These are phyloP conservation scores for Geotrichum aggregatum DNA, from an alignment of 1,139 yeast genomes.

Conservation along the genomic window DNA sequence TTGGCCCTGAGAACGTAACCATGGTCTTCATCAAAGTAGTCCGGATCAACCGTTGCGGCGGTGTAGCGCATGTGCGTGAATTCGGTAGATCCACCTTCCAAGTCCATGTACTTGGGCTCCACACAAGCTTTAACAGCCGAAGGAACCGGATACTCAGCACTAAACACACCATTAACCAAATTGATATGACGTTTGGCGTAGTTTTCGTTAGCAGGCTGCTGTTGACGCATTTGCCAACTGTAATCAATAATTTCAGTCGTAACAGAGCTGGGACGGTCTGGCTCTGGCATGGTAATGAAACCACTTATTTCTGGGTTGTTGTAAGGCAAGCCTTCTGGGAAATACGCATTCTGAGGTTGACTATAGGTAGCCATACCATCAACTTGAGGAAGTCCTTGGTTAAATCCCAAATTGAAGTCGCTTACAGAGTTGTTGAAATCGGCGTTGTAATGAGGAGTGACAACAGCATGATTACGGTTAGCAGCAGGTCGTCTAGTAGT, in stretches of 20 bases:
- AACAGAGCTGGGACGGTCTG: conserved; percentile 9
- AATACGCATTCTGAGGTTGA: conserved; percentile 13
- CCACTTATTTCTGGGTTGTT: conserved; percentile 23
- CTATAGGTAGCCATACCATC: conserved; percentile 9
- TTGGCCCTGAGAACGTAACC: conserved; percentile 79
- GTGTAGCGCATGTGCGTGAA: conserved; percentile 73
- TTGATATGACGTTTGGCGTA: conserved; percentile 65
- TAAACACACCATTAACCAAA: conserved; percentile 64
- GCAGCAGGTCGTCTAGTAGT: conserved; percentile 13
- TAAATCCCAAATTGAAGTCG: conserved; percentile 1
- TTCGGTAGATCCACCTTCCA: conserved; percentile 62
- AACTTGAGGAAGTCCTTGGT: conserved; percentile 12
- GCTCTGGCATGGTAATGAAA: conserved; percentile 21
- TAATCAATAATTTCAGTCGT: conserved; percentile 24
- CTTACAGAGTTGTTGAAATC: not conserved
- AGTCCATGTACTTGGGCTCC: conserved; percentile 49
- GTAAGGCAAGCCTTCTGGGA: conserved; percentile 17
- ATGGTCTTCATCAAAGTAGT: conserved; percentile 57
- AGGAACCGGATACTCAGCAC: conserved; percentile 75
- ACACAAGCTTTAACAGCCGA: conserved; percentile 57
- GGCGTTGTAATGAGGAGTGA: not conserved
- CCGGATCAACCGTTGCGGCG: conserved; percentile 78
- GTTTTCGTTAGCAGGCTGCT: conserved; percentile 48
- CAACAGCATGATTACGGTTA: not conserved
- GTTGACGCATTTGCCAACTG: conserved; percentile 25